These are phyloP conservation scores for Mesembryanthemum crystallinum DNA, from an alignment of 148 eudicot genomes.

Conservation along the genomic window DNA sequence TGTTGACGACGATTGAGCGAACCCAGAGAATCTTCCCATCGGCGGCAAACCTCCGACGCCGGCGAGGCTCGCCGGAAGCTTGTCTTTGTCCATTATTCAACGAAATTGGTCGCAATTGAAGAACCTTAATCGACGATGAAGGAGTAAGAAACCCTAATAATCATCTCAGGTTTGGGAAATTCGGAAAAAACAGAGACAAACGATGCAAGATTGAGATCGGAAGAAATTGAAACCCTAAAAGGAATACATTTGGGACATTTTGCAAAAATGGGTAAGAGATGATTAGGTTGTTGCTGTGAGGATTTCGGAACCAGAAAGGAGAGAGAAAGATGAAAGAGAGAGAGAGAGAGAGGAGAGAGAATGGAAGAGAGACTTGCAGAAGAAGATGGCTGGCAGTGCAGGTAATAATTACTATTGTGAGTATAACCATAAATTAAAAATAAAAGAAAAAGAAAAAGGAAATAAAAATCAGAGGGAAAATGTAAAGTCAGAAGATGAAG, in stretches of 20 bases:
- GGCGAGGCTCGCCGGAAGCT: too few relatives aligned
- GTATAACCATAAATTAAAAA: neutral
- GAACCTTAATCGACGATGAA: slow-evolving; percentile 4
- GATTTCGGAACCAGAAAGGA: neutral
- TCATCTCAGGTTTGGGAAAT: neutral
- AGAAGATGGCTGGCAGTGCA: neutral
- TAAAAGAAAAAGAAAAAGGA: neutral
- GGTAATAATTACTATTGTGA: neutral
- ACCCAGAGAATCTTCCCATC: slow-evolving; percentile 52
- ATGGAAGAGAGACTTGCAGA: neutral
- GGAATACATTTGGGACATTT: neutral
- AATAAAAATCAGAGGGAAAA: neutral
- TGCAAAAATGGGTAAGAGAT: neutral
- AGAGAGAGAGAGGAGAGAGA: neutral
- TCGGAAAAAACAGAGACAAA: neutral
- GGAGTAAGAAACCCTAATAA: slow-evolving; percentile 12
- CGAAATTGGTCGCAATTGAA: neutral
- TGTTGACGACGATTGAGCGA: slow-evolving; percentile 34
- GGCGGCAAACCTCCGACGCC: slow-evolving; percentile 52
- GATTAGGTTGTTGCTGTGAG: neutral
- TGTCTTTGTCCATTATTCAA: slow-evolving; percentile 64
- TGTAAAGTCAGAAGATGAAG: neutral
- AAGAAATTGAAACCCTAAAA: neutral
- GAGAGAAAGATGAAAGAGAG: too few relatives aligned
- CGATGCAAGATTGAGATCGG: too few relatives aligned